Evolutionary conservation across 768 basidiomycete species (phyloP).

Genomic region (Erythrobasidium yunnanense): DNA sequence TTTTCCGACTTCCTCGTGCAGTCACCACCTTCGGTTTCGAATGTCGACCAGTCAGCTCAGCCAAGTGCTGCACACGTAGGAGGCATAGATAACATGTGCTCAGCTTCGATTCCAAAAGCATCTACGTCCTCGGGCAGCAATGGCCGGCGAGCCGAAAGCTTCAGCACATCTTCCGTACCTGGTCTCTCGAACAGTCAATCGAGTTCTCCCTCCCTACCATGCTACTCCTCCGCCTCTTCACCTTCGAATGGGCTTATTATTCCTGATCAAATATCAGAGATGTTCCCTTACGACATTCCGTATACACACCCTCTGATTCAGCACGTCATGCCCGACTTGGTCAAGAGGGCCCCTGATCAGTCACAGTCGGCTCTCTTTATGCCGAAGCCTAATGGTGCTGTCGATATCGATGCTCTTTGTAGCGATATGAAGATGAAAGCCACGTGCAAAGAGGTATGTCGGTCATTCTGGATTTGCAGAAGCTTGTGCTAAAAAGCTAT

Average conservation of each 20-base stretch:
- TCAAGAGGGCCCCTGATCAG: background rate
- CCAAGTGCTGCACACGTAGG: no score
- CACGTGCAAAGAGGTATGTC: conserved; percentile 26
- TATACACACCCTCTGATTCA: conserved; percentile 12
- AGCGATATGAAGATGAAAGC: conserved; percentile 28
- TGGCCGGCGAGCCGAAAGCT: no score
- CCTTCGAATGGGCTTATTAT: background rate
- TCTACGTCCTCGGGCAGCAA: no score
- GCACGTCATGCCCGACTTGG: background rate
- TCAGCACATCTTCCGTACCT: conserved; percentile 5
- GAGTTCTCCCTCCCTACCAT: background rate
- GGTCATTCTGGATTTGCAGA: background rate
- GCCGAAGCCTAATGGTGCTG: background rate
- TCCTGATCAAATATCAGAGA: background rate
- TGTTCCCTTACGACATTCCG: background rate
- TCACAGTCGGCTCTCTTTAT: background rate
- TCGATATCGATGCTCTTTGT: conserved; percentile 26
- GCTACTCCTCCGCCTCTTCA: background rate
- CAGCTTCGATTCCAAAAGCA: no score
- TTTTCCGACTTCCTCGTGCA: conserved; percentile 17
- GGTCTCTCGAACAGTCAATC: background rate
- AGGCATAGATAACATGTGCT: no score
- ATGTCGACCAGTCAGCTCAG: background rate
- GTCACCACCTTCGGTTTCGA: conserved; percentile 8
- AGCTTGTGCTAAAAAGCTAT: background rate